Conservation (phyloP, 345 rosid genomes). For the Stellera chamaejasme region DNA sequence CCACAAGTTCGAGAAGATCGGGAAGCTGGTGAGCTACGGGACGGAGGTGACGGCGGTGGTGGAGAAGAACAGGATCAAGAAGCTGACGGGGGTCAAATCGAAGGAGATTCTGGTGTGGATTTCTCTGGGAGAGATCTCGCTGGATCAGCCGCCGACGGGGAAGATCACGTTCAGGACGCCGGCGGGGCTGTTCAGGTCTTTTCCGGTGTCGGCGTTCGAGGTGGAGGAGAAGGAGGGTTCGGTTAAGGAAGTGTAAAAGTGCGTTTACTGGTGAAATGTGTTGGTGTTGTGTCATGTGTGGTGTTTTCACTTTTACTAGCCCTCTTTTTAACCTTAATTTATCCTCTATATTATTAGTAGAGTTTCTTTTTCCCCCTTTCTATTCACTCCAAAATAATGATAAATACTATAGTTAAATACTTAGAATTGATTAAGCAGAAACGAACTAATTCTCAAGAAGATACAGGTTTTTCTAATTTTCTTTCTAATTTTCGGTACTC, state of each 20-base stretch:
- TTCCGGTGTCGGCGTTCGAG: slow-evolving; percentile 60
- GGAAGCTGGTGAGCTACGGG: slow-evolving; percentile 50
- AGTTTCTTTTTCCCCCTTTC: too few species aligned
- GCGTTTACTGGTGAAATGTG: background rate
- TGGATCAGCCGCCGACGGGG: slow-evolving; percentile 40
- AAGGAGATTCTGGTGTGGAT: slow-evolving; percentile 87
- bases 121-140: slow-evolving; percentile 43
- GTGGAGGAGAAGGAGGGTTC: slow-evolving; percentile 33
- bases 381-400: too few species aligned
- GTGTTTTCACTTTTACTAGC: background rate
- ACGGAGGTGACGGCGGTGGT: slow-evolving; percentile 69
- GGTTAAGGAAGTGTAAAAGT: slow-evolving; percentile 25
- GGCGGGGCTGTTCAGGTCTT: slow-evolving; percentile 60
- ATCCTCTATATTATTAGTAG: too few species aligned
- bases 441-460: too few species aligned
- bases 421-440: too few species aligned
- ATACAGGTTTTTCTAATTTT: too few species aligned
- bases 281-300: background rate
- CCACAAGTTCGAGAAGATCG: slow-evolving; percentile 79
- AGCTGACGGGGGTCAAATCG: slow-evolving; percentile 91
- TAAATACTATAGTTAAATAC: too few species aligned
- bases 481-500: too few species aligned
- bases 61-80: slow-evolving; percentile 66
- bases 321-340: background rate
- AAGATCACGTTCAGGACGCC: slow-evolving; percentile 80